Base-by-base conservation (phyloP, 2,329 filamentous ascomycete species). In the Aspergillus nomiae region DNA sequence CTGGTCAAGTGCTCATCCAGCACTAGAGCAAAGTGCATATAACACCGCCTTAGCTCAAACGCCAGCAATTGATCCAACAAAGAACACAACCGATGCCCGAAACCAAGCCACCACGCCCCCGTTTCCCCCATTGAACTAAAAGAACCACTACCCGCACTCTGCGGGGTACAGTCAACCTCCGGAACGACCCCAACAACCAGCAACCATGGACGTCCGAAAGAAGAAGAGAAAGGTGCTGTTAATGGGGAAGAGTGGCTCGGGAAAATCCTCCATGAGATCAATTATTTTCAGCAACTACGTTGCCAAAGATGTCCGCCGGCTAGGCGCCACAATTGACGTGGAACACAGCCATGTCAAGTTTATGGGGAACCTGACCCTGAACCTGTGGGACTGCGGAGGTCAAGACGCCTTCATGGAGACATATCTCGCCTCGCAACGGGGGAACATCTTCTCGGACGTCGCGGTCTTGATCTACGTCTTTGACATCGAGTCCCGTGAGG, bases 251-350 rank as follows among this genome's bases (percentile, higher is more conserved):
- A 96, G 92, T 66, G 95, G 95, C 60, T 97, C 94, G 0, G 95
- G 95, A 60, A 99, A 99, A 81, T 97, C 94, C 48, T 97, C 93
- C 61, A 99, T 99, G 95, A 88, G 95, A 67, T 95, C 91, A 74
- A 98, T 99, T 75, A 97, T 99, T 77, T 99, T 99, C 81, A 97
- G 92, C 83, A 98, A 98, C 80, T 98, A 97, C 77, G 94, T 98
- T 68, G 95, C 95, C 61, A 93, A 96, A 75, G 95, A 99, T 78
- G 97, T 97, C 8, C 87, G 95, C 45, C 85, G 95, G 63, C 83
- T 99, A 61, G 95, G 95, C 69, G 95, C 95, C 1, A 99, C 95
- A 14, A 98, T 99, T 76, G 95, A 99, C 76, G 95, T 99, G 64
- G 95, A 99, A 80, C 91, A 98, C 73, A 97, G 93, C 66, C 95